These are phyloP conservation scores for Populus simonii DNA, from an alignment of 345 rosid species.

Conservation along the genomic window DNA sequence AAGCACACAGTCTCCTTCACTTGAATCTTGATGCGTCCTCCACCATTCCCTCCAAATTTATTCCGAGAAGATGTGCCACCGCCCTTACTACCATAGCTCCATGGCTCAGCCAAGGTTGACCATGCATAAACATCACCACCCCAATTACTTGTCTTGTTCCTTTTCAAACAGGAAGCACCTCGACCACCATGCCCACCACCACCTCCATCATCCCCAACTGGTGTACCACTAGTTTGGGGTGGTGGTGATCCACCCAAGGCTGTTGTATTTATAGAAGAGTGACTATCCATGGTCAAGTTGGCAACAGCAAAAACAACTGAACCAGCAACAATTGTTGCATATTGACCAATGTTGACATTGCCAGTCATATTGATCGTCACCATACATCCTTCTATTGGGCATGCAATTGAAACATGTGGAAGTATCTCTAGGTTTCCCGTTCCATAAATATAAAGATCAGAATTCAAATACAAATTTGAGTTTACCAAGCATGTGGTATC, in stretches of 20 bases:
- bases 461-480: conserved; percentile 57
- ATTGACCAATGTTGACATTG: conserved; percentile 60
- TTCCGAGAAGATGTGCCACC: conserved; percentile 48
- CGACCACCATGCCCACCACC: conserved; percentile 99
- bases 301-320: conserved; percentile 59
- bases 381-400: conserved; percentile 66
- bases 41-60: conserved; percentile 76
- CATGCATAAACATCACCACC: conserved; percentile 97
- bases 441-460: conserved; percentile 62
- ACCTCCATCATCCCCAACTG: conserved; percentile 73
- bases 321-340: conserved; percentile 65
- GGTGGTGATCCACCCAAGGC: conserved; percentile 84
- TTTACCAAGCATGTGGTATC: conserved; percentile 77
- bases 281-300: conserved; percentile 55
- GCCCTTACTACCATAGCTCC: conserved; percentile 96
- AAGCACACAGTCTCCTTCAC: conserved; percentile 57
- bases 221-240: conserved; percentile 94
- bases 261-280: conserved; percentile 70
- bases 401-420: conserved; percentile 59
- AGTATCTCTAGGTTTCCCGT: conserved; percentile 73
- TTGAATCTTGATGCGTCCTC: conserved; percentile 72
- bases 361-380: conserved; percentile 73
- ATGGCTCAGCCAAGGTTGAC: conserved; percentile 76
- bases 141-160: conserved; percentile 62
- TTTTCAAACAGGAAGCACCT: conserved; percentile 82